Evolutionary conservation across 495 filamentous ascomycete species (phyloP), one percentile per base, ranked within the genome.

Genomic region (Podospora pseudocomata): DNA sequence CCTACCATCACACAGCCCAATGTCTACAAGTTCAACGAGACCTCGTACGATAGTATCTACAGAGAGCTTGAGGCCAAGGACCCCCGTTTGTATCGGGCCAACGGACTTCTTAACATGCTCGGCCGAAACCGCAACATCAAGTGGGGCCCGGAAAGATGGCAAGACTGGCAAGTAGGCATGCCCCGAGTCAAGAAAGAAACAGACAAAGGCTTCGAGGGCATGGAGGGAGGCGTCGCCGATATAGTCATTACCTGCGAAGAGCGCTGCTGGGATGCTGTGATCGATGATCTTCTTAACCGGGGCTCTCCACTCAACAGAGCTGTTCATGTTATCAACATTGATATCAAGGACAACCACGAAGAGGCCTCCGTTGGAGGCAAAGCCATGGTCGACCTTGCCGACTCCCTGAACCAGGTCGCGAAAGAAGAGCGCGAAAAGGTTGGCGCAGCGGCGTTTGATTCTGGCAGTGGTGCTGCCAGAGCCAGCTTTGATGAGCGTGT

Each of bases 201-300:
- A 20, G 92, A 95, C 69, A 84, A 87, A 72, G 92, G 92, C 6
- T 86, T 85, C 64, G 68, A 82, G n/a, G 95, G 95, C 15, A 90
- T 91, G 19, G 93, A 98, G 76, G 92, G 89, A 5, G 96, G 96
- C 4, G 86, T 96, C 20, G 93, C 97, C 1, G 96, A 99, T 74
- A 82, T 98, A 3, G 94, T 99, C 67, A 91, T 99, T 68, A 99
- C 96, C 16, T 99, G 96, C 75, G 96, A 99, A 77, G 96, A 99
- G 78, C 85, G 94, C 59, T 99, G 96, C 77, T 99, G 95, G 92
- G 96, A 99, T 80, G 94, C 96, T 49, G 95, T 99, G 57, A 86
- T 99, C 6, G 96, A 99, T 70, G 93, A 99, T 75, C 82, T 99
- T 62, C 86, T 94, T 56, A 92, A 88, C 69, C 87, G 96, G 69